These are phyloP conservation scores for Chrysosphaeria jannelii DNA, from an alignment of 2,329 filamentous ascomycete species.

Conservation along the genomic window DNA sequence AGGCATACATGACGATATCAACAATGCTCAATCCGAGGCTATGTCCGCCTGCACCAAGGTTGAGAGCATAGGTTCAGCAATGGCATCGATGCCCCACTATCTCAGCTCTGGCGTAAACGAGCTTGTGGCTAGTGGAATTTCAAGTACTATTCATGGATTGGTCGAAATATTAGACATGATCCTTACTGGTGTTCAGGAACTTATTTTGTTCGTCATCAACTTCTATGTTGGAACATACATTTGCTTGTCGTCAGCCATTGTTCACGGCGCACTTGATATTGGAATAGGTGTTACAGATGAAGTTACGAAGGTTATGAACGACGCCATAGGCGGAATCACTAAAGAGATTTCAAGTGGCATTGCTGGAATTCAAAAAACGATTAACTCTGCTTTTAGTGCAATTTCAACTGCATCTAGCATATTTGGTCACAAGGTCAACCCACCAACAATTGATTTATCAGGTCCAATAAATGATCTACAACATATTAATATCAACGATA, in stretches of 20 bases:
- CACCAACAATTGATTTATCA: conserved; percentile 30
- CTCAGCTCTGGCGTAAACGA: conserved; percentile 71
- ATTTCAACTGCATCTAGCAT: conserved; percentile 21
- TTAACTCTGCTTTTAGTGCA: conserved; percentile 25
- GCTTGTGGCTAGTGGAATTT: conserved; percentile 50
- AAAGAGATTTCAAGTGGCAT: conserved; percentile 13
- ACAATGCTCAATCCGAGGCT: conserved; percentile 48
- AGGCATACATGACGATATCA: conserved; percentile 43
- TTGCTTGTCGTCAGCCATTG: conserved; percentile 60
- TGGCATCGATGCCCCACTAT: conserved; percentile 97
- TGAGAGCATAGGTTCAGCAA: conserved; percentile 71
- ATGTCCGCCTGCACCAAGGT: conserved; percentile 74
- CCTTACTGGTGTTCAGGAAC: conserved; percentile 56
- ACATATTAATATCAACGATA: conserved; percentile 33
- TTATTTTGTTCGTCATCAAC: conserved; percentile 78
- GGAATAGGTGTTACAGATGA: conserved; percentile 15
- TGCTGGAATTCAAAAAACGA: conserved; percentile 13
- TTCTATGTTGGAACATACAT: conserved; percentile 73
- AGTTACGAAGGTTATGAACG: conserved; percentile 17
- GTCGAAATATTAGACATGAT: conserved; percentile 51
- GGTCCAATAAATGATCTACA: conserved; percentile 33
- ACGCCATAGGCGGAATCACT: conserved; percentile 20
- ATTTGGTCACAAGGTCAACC: conserved; percentile 8
- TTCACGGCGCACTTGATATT: conserved; percentile 49
- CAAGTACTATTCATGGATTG: conserved; percentile 50